phyloP scores from a whole-genome alignment of 2,329 filamentous ascomycete species.

The Fusarium multiceps region DNA sequence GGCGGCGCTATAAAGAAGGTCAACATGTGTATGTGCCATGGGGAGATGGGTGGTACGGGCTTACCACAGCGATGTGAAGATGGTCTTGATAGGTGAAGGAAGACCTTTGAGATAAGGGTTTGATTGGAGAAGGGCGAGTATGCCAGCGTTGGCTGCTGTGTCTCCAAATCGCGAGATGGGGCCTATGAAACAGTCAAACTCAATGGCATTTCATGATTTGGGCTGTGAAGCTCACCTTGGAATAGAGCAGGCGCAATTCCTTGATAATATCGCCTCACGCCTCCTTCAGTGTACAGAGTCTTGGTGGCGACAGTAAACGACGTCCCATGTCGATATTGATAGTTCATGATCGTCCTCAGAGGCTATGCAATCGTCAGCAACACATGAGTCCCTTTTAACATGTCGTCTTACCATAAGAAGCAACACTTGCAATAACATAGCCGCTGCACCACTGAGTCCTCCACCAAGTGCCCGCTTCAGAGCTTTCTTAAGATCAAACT shows the following conservation, averaged over 20 bases:
- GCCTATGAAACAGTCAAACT: constrained; percentile 43
- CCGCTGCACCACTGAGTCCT: constrained; percentile 59
- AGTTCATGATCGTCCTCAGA: constrained; percentile 63
- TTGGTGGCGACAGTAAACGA: constrained; percentile 54
- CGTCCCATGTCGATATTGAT: constrained; percentile 60
- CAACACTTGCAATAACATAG: constrained; percentile 61
- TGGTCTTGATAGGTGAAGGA: constrained; percentile 57
- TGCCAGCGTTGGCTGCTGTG: constrained; percentile 62
- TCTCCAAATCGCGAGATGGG: constrained; percentile 60
- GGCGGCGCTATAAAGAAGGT: constrained; percentile 51
- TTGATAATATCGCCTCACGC: constrained; percentile 58
- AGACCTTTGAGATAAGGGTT: constrained; percentile 58
- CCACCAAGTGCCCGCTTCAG: constrained; percentile 59
- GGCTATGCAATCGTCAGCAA: constrained; percentile 47
- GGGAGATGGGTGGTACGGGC: neutral
- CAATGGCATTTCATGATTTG: accelerated
- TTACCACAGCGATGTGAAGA: constrained; percentile 60
- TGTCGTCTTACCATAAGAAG: constrained; percentile 56
- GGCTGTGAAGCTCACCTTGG: constrained; percentile 50
- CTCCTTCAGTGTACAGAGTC: constrained; percentile 57
- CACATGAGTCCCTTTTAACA: accelerated
- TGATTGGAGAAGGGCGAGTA: constrained; percentile 59
- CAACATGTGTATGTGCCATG: accelerated
- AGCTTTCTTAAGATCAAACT: constrained; percentile 60
- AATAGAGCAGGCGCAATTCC: constrained; percentile 58